Conservation (phyloP, 345 rosid genomes). For the Lumnitzera racemosa region DNA sequence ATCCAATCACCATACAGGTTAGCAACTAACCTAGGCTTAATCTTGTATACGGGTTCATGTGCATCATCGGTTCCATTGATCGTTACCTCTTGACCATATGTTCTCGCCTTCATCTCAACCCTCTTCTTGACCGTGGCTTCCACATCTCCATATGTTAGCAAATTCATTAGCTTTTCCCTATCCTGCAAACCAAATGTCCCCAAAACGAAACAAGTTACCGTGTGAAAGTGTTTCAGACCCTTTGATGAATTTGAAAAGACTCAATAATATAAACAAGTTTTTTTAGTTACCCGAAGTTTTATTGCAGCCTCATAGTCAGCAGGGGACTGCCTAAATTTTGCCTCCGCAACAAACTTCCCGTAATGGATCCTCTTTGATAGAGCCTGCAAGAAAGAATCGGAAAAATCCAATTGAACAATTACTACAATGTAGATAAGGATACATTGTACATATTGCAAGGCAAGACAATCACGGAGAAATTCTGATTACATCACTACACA, state of each 20-base stretch:
- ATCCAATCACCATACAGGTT: constrained; percentile 50
- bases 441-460: too few relatives aligned
- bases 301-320: constrained; percentile 39
- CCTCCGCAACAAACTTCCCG: constrained; percentile 60
- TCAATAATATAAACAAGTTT: not conserved
- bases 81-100: constrained; percentile 32
- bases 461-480: too few relatives aligned
- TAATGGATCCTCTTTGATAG: constrained; percentile 56
- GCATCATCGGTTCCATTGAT: constrained; percentile 10
- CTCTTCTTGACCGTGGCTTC: constrained; percentile 49
- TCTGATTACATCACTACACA: too few relatives aligned
- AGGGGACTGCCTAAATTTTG: constrained; percentile 50
- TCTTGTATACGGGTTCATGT: constrained; percentile 41
- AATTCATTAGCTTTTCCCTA: constrained; percentile 29
- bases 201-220: not conserved
- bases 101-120: constrained; percentile 48
- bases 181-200: constrained; percentile 30
- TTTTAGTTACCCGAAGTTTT: constrained; percentile 34
- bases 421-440: too few relatives aligned
- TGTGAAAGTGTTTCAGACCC: too few relatives aligned
- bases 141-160: constrained; percentile 41
- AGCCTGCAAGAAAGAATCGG: constrained; percentile 24
- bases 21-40: constrained; percentile 47
- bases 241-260: too few relatives aligned
- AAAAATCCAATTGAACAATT: not conserved